Evolutionary conservation across 345 rosid species (phyloP).

Genomic region (Firmiana major): DNA sequence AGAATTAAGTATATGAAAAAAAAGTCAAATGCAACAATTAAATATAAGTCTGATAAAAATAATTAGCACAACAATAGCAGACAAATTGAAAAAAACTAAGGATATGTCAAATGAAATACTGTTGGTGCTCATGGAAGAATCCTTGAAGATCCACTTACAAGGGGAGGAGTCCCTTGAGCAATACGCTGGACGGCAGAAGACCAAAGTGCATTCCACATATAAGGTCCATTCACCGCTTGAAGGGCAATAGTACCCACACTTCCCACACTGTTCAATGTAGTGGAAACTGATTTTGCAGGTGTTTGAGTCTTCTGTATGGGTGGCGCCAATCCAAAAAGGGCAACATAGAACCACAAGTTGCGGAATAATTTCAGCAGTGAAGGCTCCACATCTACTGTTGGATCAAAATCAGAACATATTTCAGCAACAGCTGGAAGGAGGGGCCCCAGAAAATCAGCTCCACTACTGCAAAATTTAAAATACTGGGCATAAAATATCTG

Average conservation of each 20-base stretch:
- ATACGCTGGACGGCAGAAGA: constrained; percentile 81
- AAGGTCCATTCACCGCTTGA: constrained; percentile 96
- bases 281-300: constrained; percentile 68
- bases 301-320: constrained; percentile 62
- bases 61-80: not conserved
- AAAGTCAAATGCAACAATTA: not conserved
- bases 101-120: not conserved
- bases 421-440: constrained; percentile 97
- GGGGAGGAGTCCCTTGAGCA: constrained; percentile 99
- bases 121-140: not conserved
- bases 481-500: constrained; percentile 17
- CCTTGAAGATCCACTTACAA: constrained; percentile 61
- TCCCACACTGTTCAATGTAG: constrained; percentile 67
- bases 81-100: not conserved
- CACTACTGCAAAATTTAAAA: constrained; percentile 64
- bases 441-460: constrained; percentile 96
- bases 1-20: not conserved
- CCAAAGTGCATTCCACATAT: constrained; percentile 89
- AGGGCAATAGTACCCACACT: constrained; percentile 66
- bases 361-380: constrained; percentile 92
- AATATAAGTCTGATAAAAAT: not conserved
- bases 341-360: constrained; percentile 96
- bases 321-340: constrained; percentile 97
- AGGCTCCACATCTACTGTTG: constrained; percentile 79
- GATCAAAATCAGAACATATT: constrained; percentile 95